Evolutionary conservation across 1,139 yeast species (phyloP).

Genomic region (Scheffersomyces illinoinensis): DNA sequence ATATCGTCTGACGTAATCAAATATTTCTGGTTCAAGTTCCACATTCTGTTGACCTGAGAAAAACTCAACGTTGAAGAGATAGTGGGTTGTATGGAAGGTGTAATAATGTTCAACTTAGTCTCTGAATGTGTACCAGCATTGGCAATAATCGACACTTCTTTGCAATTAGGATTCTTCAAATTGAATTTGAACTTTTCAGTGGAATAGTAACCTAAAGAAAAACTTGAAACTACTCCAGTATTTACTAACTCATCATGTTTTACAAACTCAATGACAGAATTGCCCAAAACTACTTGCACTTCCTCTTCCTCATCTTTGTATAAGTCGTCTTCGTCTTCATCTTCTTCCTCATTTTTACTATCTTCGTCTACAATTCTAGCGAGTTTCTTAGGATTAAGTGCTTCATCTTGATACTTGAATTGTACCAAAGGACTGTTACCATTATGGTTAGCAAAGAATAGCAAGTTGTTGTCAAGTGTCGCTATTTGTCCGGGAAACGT

Average conservation of each 20-base stretch:
- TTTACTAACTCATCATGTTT: constrained; percentile 59
- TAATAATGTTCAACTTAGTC: constrained; percentile 59
- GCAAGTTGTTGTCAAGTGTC: constrained; percentile 33
- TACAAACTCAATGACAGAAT: constrained; percentile 38
- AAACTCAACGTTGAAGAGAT: constrained; percentile 74
- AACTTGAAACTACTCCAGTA: constrained; percentile 74
- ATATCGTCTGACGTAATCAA: constrained; percentile 73
- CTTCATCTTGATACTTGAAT: constrained; percentile 24
- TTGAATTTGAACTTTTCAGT: constrained; percentile 59
- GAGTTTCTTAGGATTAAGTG: constrained; percentile 2
- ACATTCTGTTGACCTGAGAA: constrained; percentile 71
- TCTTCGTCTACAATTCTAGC: constrained; percentile 10
- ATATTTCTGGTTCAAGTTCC: constrained; percentile 61
- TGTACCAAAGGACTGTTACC: constrained; percentile 40
- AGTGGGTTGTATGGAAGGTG: constrained; percentile 63
- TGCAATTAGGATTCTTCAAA: constrained; percentile 63
- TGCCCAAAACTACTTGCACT: constrained; percentile 22
- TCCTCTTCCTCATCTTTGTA: constrained; percentile 19
- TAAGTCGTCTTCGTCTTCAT: constrained; percentile 34
- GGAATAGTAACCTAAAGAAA: constrained; percentile 65
- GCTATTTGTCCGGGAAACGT: constrained; percentile 37
- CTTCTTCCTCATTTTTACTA: constrained; percentile 21
- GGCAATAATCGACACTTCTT: constrained; percentile 67
- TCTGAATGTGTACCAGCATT: constrained; percentile 65
- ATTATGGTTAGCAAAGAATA: constrained; percentile 36